These are phyloP conservation scores for Paraleonurus japonicus DNA, from an alignment of 257 asterid species.

Conservation along the genomic window DNA sequence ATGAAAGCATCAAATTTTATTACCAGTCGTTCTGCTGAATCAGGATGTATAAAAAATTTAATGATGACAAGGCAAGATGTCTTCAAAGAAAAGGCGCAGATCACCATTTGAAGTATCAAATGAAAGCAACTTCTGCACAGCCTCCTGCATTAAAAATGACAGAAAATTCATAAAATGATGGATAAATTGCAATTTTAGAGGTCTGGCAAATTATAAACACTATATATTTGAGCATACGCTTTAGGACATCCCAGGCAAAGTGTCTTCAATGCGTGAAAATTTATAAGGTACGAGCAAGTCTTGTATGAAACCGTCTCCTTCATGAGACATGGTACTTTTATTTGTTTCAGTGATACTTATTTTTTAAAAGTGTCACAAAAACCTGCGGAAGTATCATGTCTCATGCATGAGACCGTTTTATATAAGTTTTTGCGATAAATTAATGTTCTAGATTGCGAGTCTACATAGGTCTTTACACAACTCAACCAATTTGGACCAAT, in stretches of 20 bases:
- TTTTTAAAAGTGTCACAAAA: background rate
- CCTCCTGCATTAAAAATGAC: constrained; percentile 59
- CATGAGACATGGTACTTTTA: background rate
- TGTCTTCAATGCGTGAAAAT: background rate
- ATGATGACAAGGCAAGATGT: constrained; percentile 44
- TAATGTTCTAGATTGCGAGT: background rate
- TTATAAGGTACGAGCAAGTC: background rate
- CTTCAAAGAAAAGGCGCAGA: constrained; percentile 58
- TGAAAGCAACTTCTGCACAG: constrained; percentile 67
- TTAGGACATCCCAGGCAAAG: background rate
- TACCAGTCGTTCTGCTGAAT: background rate
- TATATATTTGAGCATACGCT: background rate
- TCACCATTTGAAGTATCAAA: constrained; percentile 66
- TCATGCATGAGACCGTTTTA: background rate
- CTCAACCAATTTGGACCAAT: background rate
- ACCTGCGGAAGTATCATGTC: background rate
- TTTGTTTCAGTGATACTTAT: background rate
- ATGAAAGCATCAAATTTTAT: background rate
- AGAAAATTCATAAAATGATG: background rate
- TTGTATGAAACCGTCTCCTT: background rate
- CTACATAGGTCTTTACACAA: background rate
- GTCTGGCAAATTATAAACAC: background rate
- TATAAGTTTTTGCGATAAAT: background rate
- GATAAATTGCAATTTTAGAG: background rate
- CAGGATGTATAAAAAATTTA: constrained; percentile 7